Percentiles rank a stretch among this genome's conserved stretches.
These are phyloP conservation scores for Flaveria brownii DNA, from an alignment of 129 eudicot genomes.

Conservation along the genomic window DNA sequence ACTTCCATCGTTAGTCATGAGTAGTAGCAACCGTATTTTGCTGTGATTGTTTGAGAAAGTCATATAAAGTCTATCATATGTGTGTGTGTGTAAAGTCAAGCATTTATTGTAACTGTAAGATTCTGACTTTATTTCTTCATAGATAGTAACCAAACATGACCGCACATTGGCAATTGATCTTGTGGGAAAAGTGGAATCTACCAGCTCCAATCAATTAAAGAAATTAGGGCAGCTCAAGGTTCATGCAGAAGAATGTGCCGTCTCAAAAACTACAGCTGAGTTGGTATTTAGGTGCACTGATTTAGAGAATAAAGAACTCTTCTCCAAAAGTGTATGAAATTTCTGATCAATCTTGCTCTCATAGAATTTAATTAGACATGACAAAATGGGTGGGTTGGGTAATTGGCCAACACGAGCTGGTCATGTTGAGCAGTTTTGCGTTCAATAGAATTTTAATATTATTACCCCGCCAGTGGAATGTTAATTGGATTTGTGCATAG, in stretches of 20 bases:
- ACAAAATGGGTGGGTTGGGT: not conserved
- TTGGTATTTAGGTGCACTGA: constrained; percentile 85
- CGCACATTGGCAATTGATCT: constrained; percentile 67
- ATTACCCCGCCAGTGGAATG: not conserved
- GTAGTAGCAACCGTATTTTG: not conserved
- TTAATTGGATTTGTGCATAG: not conserved
- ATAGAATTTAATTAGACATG: not conserved
- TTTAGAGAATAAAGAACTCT: constrained; percentile 84
- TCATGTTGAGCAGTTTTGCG: not conserved
- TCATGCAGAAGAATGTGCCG: constrained; percentile 79
- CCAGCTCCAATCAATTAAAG: constrained; percentile 46
- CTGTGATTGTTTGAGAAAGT: constrained; percentile 1
- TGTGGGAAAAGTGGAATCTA: constrained; percentile 44
- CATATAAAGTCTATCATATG: not conserved
- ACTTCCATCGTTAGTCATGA: constrained; percentile 5
- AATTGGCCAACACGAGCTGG: too few relatives aligned
- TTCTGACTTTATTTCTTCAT: constrained; percentile 39
- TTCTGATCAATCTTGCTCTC: constrained; percentile 13
- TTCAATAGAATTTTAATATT: not conserved
- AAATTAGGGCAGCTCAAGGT: constrained; percentile 73
- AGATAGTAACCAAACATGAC: constrained; percentile 76
- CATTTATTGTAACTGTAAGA: constrained; percentile 23
- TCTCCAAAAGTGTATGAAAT: constrained; percentile 86
- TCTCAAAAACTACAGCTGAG: constrained; percentile 79
- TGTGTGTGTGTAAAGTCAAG: not conserved